Conservation (phyloP, 495 filamentous ascomycete species). For the Penicillium ucsense region DNA sequence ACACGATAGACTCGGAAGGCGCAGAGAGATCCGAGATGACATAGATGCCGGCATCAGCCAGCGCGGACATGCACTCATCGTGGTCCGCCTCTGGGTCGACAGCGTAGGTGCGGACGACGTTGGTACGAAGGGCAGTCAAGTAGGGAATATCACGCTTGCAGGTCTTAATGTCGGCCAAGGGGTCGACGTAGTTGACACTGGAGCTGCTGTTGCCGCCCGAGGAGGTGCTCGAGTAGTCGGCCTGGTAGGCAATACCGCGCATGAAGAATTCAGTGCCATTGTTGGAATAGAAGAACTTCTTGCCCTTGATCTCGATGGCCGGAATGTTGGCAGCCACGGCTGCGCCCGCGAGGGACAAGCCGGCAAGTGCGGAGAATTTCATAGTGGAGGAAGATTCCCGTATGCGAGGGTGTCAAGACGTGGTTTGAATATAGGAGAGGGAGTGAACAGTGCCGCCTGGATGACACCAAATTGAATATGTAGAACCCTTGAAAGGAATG, state of each 20-base stretch:
- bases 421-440: too few species aligned
- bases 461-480: too few species aligned
- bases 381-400: conserved; percentile 15
- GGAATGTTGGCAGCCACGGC: conserved; percentile 48
- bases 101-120: conserved; percentile 91
- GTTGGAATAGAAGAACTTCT: conserved; percentile 64
- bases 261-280: conserved; percentile 83
- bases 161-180: conserved; percentile 56
- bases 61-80: conserved; percentile 69
- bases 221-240: conserved; percentile 40
- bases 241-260: conserved; percentile 85
- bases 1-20: conserved; percentile 73
- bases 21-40: conserved; percentile 84
- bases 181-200: conserved; percentile 45
- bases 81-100: conserved; percentile 75
- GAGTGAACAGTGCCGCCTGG: too few species aligned
- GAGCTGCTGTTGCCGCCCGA: conserved; percentile 18
- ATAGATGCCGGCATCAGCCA: conserved; percentile 91
- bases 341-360: conserved; percentile 40
- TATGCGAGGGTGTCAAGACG: too few species aligned
- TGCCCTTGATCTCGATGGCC: conserved; percentile 51
- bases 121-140: conserved; percentile 67
- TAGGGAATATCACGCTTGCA: conserved; percentile 85
- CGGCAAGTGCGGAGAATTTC: conserved; percentile 40
- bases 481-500: too few species aligned